phyloP scores from a whole-genome alignment of 2,329 filamentous ascomycete genomes.

The Lithohypha guttulata region DNA sequence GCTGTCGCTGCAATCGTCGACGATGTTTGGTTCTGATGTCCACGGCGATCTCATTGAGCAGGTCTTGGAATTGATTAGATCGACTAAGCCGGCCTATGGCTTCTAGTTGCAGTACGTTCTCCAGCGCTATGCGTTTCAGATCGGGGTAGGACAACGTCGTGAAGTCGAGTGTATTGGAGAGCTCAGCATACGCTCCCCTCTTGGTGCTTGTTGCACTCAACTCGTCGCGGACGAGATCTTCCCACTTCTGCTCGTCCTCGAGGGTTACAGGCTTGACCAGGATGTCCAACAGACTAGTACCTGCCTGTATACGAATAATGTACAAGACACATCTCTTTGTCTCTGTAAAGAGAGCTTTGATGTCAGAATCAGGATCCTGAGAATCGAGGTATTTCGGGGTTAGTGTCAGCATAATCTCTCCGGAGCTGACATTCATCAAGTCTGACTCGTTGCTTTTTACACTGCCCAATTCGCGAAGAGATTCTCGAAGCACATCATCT shows the following conservation, averaged over 20 bases:
- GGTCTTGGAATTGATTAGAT: slow-evolving; percentile 88
- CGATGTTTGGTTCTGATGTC: slow-evolving; percentile 97
- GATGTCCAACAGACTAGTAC: slow-evolving; percentile 85
- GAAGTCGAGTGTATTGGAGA: slow-evolving; percentile 73
- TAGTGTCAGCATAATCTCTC: slow-evolving; percentile 82
- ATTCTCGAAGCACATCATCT: slow-evolving; percentile 82
- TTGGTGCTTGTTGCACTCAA: slow-evolving; percentile 57
- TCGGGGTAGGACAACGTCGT: slow-evolving; percentile 82
- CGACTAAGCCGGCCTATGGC: slow-evolving; percentile 73
- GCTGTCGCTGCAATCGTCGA: slow-evolving; percentile 78
- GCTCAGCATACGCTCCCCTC: slow-evolving; percentile 79
- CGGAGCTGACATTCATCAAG: slow-evolving; percentile 72
- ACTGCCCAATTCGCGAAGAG: slow-evolving; percentile 85
- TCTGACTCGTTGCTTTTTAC: slow-evolving; percentile 95
- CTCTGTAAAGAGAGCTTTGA: slow-evolving; percentile 93
- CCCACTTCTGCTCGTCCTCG: slow-evolving; percentile 87
- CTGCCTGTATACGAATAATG: slow-evolving; percentile 92
- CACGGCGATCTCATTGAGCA: slow-evolving; percentile 92
- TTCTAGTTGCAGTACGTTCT: slow-evolving; percentile 87
- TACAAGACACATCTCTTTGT: slow-evolving; percentile 95
- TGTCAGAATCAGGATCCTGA: slow-evolving; percentile 83
- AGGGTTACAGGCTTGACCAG: slow-evolving; percentile 76
- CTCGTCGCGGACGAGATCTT: slow-evolving; percentile 69
- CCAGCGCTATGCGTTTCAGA: slow-evolving; percentile 81
- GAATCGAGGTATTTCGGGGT: slow-evolving; percentile 81